Evolutionary conservation across 805 yeast species (phyloP), one percentile per base, ranked within the genome.

Genomic region (Candida caryicola): DNA sequence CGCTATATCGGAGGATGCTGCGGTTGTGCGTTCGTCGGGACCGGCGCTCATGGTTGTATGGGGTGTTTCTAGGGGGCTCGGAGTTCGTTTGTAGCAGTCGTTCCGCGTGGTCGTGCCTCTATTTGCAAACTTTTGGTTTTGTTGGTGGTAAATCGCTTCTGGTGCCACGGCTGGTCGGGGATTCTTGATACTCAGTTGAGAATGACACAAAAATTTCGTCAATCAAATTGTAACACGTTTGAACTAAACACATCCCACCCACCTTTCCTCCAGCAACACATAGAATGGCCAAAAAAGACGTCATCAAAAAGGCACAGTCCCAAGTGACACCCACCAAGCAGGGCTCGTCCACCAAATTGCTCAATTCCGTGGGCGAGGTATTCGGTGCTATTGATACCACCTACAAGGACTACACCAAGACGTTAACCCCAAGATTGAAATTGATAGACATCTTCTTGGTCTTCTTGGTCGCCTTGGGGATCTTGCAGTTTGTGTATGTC

Each of bases 401-500:
- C 9, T 61, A 60, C 47, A 35, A 48, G 16, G 66, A 63, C 42
- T 68, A 69, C 49, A 13, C 46, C 26, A 44, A 54, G 18, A 51
- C 59, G 23, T 59, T 68, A 47, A 69, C 73, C 15, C 72, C 74
- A 10, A 60, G 79, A 41, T 60, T 82, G 40, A 74, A 78, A 59
- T 69, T 88, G 36, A 83, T 91, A 48, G 98, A 93, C 59, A 50
- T 73, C 10, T 93, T 90, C 55, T 72, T 91, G 54, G 76, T 60
- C 17, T 89, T 85, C 49, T 64, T 91, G 41, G 90, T 91, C 13
- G 62, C 69, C 0, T 68, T 87, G 43, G 99, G 95, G 1, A 64
- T 76, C 1, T 61, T 85, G 19, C 98, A 93, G 64, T 88, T 89
- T 56, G 65, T 71, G 3, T 91, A 89, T 61, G 85, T 85, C 48